Base-by-base conservation (phyloP, 352 stramenopile genomes). In the Halophytophthora batemanensis region DNA sequence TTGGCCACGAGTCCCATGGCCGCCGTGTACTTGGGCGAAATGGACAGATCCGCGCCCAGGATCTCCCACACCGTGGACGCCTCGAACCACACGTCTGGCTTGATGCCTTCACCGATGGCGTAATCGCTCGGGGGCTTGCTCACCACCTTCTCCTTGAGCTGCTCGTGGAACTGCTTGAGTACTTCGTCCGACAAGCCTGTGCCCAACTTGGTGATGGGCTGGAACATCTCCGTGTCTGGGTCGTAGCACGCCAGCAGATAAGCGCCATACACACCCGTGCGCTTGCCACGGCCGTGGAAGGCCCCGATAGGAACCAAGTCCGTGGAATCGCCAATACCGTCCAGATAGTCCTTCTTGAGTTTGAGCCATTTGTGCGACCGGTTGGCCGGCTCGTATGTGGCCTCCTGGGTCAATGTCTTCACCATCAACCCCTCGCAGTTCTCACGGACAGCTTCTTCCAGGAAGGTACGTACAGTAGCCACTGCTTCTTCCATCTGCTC, bases 351-450 rank as follows among this genome's bases (percentile, higher is more conserved):
- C 66, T 99, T 99, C 74, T 99, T 99, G 6, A 99, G 83, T 66
- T 99, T 99, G 38, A 99, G 81, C 98, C 98, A 99, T 69, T 99
- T 99, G 50, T 99, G 82, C 8, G 95, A 99, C 34, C 97, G 87
- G 56, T 97, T 97, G 6, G 93, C 97, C 6, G 97, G 97, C 64
- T 99, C 91, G 69, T 99, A 99, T 1, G 92, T 96, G 17, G 92
- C 91, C 69, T 99, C 96, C 18, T 91, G 83, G 55, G 98, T 83
- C 3, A 99, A 80, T 15, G 97, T 99, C 72, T 99, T 99, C n/a
- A 99, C 96, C 96, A 99, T 99, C 22, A 99, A 77, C 14, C 98
- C 95, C 68, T 98, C 95, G 56, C 92, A 98, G 44, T 97, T 93
- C 43, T 94, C 86, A 21, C 93, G 90, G 38, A 98, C 87, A 11